Evolutionary conservation across 164 flowering plant species (phyloP).

Genomic region (Kalanchoe fedtschenkoi): DNA sequence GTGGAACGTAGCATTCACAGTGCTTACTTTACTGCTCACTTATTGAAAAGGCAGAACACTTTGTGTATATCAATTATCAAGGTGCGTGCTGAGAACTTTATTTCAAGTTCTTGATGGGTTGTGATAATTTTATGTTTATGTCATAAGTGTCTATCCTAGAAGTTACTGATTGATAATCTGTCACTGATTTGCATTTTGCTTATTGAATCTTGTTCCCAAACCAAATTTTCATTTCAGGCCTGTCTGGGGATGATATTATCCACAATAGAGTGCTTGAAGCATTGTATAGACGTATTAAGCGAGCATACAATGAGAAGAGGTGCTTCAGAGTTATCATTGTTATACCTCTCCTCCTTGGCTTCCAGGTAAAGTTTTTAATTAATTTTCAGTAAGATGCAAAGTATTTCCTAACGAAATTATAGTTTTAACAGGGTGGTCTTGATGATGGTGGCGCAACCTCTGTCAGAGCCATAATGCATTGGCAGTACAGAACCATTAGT

Average conservation of each 20-base stretch:
- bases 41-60: constrained; percentile 86
- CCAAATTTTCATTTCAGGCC: constrained; percentile 98
- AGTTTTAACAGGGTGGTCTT: constrained; percentile 77
- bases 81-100: constrained; percentile 26
- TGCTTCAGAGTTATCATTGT: constrained; percentile 81
- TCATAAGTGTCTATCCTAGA: background rate
- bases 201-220: constrained; percentile 41
- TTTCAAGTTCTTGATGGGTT: background rate
- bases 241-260: constrained; percentile 76
- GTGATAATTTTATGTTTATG: background rate
- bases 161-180: background rate
- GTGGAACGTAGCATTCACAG: constrained; percentile 90
- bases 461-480: constrained; percentile 94
- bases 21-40: constrained; percentile 93
- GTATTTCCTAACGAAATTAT: background rate
- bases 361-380: constrained; percentile 55
- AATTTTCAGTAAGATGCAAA: background rate
- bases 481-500: constrained; percentile 96
- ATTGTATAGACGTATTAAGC: constrained; percentile 64
- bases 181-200: constrained; percentile 17
- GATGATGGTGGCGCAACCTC: constrained; percentile 99
- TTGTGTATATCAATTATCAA: constrained; percentile 85
- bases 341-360: constrained; percentile 92
- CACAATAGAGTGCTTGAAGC: constrained; percentile 84
- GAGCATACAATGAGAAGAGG: constrained; percentile 76